Evolutionary conservation across 371 early-diverging fungal genomes (phyloP).

Genomic region (Syncephalastrum sp.): DNA sequence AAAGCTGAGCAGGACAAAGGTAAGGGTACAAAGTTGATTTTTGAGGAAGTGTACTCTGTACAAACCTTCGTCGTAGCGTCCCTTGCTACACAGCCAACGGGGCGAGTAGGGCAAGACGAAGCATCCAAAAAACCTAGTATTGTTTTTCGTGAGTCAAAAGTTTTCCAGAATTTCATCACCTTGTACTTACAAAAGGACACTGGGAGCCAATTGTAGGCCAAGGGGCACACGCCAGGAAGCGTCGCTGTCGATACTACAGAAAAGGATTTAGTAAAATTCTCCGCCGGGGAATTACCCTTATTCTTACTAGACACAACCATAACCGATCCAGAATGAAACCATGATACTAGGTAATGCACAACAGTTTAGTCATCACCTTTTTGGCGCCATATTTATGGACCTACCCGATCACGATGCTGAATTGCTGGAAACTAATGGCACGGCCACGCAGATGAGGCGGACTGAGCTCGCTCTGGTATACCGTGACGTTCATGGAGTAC

Average conservation of each 20-base stretch:
- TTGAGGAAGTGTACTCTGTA: neutral
- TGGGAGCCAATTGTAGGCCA: constrained; percentile 27
- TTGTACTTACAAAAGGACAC: constrained; percentile 32
- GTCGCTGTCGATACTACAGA: constrained; percentile 32
- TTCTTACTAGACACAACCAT: constrained; percentile 40
- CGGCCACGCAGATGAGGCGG: constrained; percentile 23
- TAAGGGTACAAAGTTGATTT: neutral
- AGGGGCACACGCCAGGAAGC: constrained; percentile 41
- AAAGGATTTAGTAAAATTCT: constrained; percentile 64
- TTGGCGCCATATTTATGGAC: neutral
- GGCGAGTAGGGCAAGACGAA: constrained; percentile 46
- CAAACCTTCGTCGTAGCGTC: constrained; percentile 18
- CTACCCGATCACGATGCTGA: constrained; percentile 23
- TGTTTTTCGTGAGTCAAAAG: constrained; percentile 2
- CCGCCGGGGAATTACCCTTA: constrained; percentile 66
- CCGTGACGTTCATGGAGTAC: constrained; percentile 34
- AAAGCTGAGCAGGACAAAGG: constrained; percentile 31
- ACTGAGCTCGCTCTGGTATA: constrained; percentile 37
- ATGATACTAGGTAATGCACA: constrained; percentile 28
- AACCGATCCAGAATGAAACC: constrained; percentile 48
- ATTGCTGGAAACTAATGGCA: constrained; percentile 21
- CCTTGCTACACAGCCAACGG: constrained; percentile 52
- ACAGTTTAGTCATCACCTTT: neutral
- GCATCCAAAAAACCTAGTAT: constrained; percentile 45
- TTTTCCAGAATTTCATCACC: constrained; percentile 22